A percentile compares a stretch with the other conserved stretches of the same genome.
These are phyloP conservation scores for Lupinus albus DNA, from an alignment of 306 rosid genomes.

Conservation along the genomic window DNA sequence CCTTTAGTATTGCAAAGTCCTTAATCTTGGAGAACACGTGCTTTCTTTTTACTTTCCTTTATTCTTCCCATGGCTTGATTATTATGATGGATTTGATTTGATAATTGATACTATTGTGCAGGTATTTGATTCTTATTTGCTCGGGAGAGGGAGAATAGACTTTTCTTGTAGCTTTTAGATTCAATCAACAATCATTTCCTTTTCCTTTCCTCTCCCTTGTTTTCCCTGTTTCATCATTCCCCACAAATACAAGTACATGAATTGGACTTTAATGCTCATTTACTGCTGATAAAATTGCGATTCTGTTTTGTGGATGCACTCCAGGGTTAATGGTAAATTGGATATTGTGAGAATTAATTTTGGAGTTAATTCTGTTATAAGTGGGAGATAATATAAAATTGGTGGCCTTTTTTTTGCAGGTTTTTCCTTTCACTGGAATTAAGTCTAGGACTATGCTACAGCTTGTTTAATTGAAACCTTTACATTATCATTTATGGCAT, in stretches of 20 bases:
- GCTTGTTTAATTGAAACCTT: constrained; percentile 36
- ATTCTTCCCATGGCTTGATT: constrained; percentile 8
- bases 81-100: background rate
- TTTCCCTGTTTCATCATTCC: background rate
- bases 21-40: constrained; percentile 26
- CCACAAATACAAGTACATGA: background rate
- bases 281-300: background rate
- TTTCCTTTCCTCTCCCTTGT: background rate
- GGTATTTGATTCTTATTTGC: constrained; percentile 40
- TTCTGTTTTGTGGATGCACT: background rate
- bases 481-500: constrained; percentile 45
- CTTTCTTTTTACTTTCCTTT: background rate
- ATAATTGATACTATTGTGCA: constrained; percentile 32
- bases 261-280: constrained; percentile 18
- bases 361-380: constrained; percentile 7
- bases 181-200: constrained; percentile 2
- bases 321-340: too few relatives aligned
- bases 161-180: constrained; percentile 21
- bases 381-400: constrained; percentile 21
- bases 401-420: constrained; percentile 32
- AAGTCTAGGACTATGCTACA: constrained; percentile 24
- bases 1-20: constrained; percentile 3
- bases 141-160: constrained; percentile 20
- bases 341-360: constrained; percentile 7
- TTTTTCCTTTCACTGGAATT: constrained; percentile 37